Evolutionary conservation across 305 asterid genomes (phyloP), one percentile per base, ranked within the genome.

Genomic region (Rubia balearica): DNA sequence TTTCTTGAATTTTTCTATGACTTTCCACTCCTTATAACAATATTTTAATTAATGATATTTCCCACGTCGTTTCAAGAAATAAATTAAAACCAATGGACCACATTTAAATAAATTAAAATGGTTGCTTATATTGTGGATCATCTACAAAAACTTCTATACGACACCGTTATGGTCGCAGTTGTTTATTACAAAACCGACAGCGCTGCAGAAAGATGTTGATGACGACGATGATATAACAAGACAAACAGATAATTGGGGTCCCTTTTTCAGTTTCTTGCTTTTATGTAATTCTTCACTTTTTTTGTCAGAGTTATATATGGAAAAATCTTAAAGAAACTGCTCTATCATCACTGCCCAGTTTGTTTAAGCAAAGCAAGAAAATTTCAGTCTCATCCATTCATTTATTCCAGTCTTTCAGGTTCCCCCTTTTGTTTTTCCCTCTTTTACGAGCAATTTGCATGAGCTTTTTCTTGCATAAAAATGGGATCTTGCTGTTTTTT

Each of bases 371-470:
- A 40, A 8, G 8, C 19, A 65, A 42, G 53, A n/a, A 63, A 57
- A 19, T 21, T 68, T 49, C n/a, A 43, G 24, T 66, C 65, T 65
- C 74, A 70, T 70, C 71, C 74, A 73, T 59, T 59, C 67, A 56
- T 60, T 63, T 63, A 68, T 19, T 40, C 24, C 51, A 64, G 68
- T 64, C 61, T 41, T 64, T n/a, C 51, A 64, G 68, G 77, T 73
- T 56, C 61, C 14, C 10, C 74, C 1, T 61, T 2, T 43, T 38
- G 17, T 33, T 8, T 19, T 57, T 57, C 62, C 62, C 1, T 33
- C 19, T 27, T 4, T 38, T 24, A 5, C 40, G 59, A 40, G 8
- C 46, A 7, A 41, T 64, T 8, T 41, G 68, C 68, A 64, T 64
- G 68, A 7, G n/a, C n/a, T 19, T 12, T 33, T 21, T 41, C 13